Evolutionary conservation across 108 stramenopile species (phyloP).

Genomic region (Skeletonema marinoi): DNA sequence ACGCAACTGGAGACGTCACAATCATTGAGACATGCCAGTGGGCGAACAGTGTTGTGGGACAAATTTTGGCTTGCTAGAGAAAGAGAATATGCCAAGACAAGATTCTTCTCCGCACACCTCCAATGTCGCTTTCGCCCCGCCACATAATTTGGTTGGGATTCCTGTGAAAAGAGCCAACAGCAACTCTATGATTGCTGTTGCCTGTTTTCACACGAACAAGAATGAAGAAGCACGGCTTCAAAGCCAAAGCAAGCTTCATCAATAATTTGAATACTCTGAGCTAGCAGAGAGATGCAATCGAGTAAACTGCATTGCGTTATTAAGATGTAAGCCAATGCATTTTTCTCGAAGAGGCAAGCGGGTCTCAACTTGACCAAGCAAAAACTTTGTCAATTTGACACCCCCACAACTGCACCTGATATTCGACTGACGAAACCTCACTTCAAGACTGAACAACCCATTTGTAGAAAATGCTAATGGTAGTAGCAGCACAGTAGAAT

Average conservation of each 20-base stretch:
- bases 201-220: slow-evolving; percentile 21
- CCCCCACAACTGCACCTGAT: neutral
- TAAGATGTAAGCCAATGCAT: slow-evolving; percentile 14
- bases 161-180: slow-evolving; percentile 23
- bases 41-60: slow-evolving; percentile 58
- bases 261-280: neutral
- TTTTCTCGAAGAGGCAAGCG: slow-evolving; percentile 4
- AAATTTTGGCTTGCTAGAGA: slow-evolving; percentile 40
- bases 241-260: slow-evolving; percentile 1
- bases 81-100: neutral
- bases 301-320: slow-evolving; percentile 13
- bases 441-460: neutral
- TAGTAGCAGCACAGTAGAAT: neutral
- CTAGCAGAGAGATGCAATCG: slow-evolving; percentile 8
- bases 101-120: neutral
- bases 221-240: slow-evolving; percentile 10
- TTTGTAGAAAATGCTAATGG: neutral
- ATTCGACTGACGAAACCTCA: neutral
- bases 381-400: slow-evolving; percentile 41
- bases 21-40: slow-evolving; percentile 63
- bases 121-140: slow-evolving; percentile 7
- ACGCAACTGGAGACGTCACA: slow-evolving; percentile 54
- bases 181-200: slow-evolving; percentile 18
- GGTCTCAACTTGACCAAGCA: slow-evolving; percentile 47
- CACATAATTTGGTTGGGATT: slow-evolving; percentile 5